Evolutionary conservation across 2,329 filamentous ascomycete genomes (phyloP), one percentile per base, ranked within the genome.

Genomic region (Xylariaceae sp.): DNA sequence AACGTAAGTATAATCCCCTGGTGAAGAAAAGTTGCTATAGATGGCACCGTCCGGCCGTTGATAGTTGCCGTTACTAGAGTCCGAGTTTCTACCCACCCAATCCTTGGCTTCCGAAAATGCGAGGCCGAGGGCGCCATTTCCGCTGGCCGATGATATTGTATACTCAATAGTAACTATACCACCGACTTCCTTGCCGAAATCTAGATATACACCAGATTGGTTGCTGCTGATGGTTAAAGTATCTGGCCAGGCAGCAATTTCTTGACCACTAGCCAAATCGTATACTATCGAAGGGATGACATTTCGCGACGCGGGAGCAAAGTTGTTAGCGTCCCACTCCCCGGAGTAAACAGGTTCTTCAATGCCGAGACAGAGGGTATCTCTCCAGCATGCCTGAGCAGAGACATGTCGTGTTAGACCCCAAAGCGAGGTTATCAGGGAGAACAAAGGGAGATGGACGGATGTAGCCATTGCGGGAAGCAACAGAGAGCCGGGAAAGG

Each of bases 271-370:
- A 7, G 32, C 49, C 2, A 64, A 32, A 21, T 59, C 47, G 48
- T 80, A 71, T 16, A 78, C 70, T 13, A 68, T 73, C 36, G 67
- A 67, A 1, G 83, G 83, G 3, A 65, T 62, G 2, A 84, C 74
- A 4, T 67, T 79, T 29, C 84, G 73, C 2, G 79, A 79, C 5
- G 70, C 50, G 0, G 83, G 82, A 1, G 83, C 78, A 59, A 77
- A 84, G 42, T 82, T 85, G 60, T 83, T 80, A 1, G 73, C 66
- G 26, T 86, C 78, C 83, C 84, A 86, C 13, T 70, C 68, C 1
- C 83, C 83, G 2, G 76, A 73, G 56, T 86, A 86, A 0, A 82
- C 75, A 6, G 78, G 65, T 5, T 76, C 66, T 8, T 65, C 64
- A 3, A 81, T 77, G 3, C 77, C 77, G 16, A 72, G 78, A 63